Conservation (phyloP, 306 rosid genomes). For the Sicyos edulis region DNA sequence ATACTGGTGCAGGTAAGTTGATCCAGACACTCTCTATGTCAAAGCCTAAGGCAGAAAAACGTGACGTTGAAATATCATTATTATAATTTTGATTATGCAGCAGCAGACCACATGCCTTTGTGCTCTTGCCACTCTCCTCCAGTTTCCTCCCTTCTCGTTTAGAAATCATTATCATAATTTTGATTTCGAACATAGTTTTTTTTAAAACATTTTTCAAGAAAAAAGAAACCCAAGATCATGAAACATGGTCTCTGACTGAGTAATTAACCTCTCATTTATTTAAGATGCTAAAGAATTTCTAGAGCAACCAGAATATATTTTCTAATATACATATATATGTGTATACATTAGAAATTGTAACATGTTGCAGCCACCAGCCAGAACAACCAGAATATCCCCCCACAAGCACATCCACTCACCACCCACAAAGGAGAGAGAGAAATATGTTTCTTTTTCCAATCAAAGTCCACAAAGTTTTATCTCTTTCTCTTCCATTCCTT, state of each 20-base stretch:
- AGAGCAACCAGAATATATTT: too few species aligned
- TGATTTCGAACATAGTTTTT: neutral
- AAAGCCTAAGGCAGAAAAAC: neutral
- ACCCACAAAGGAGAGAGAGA: neutral
- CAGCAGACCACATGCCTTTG: neutral
- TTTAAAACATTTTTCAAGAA: too few species aligned
- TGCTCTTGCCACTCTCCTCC: conserved; percentile 1
- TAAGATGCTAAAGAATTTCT: neutral
- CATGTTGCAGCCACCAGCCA: conserved; percentile 17
- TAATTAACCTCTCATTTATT: neutral
- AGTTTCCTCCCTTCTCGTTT: neutral
- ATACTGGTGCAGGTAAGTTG: too few species aligned
- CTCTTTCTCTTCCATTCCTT: conserved; percentile 9
- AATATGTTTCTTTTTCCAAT: neutral
- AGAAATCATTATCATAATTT: neutral
- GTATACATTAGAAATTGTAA: neutral
- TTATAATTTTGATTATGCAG: neutral
- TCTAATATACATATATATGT: too few species aligned
- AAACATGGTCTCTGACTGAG: neutral
- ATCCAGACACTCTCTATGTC: too few species aligned
- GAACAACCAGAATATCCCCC: conserved; percentile 4
- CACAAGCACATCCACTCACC: conserved; percentile 1
- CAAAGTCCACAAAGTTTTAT: neutral
- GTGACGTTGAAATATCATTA: neutral
- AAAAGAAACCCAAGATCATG: neutral